A percentile compares a stretch with the other conserved stretches of the same genome.
Evolutionary conservation across 179 eudicot genomes (phyloP).

Genomic region (Camellia oleifera): DNA sequence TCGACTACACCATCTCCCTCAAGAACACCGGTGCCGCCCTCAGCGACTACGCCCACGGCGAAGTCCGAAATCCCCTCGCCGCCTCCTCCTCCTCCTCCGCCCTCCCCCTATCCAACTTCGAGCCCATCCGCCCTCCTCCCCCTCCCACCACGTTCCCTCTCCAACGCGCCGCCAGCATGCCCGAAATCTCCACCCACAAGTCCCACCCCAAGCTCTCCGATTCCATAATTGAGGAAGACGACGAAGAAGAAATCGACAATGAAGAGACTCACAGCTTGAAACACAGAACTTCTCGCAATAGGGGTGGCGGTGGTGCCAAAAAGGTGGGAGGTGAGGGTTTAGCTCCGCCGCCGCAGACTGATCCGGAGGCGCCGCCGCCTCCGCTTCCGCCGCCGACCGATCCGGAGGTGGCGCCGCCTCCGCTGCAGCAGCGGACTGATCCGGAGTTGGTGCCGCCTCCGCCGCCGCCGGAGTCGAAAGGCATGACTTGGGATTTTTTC

Average conservation of each 20-base stretch:
- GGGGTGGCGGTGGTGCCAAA: constrained; percentile 31
- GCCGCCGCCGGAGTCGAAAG: constrained; percentile 23
- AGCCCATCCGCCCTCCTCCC: constrained; percentile 47
- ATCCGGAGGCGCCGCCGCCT: constrained; percentile 21
- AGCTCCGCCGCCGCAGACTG: constrained; percentile 24
- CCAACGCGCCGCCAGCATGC: constrained; percentile 73
- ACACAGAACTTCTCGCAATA: constrained; percentile 20
- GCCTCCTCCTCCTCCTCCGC: constrained; percentile 3
- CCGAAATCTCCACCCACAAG: constrained; percentile 43
- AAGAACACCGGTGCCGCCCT: constrained; percentile 86
- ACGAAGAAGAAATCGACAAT: constrained; percentile 46
- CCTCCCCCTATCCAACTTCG: constrained; percentile 17
- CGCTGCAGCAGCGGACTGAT: too few relatives aligned
- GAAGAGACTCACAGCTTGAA: constrained; percentile 26
- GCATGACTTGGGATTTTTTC: constrained; percentile 41
- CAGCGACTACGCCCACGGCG: constrained; percentile 61
- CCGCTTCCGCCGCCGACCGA: too few relatives aligned
- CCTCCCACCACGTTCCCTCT: constrained; percentile 44
- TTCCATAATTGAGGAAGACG: constrained; percentile 53
- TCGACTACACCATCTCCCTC: constrained; percentile 51
- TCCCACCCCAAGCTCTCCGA: constrained; percentile 26
- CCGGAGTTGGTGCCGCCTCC: constrained; percentile 12
- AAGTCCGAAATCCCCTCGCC: constrained; percentile 29
- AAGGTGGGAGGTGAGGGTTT: constrained; percentile 17
- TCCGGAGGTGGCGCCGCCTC: too few relatives aligned